phyloP scores from a whole-genome alignment of 352 stramenopile genomes.

The Phytopythium cucurbitacearum region DNA sequence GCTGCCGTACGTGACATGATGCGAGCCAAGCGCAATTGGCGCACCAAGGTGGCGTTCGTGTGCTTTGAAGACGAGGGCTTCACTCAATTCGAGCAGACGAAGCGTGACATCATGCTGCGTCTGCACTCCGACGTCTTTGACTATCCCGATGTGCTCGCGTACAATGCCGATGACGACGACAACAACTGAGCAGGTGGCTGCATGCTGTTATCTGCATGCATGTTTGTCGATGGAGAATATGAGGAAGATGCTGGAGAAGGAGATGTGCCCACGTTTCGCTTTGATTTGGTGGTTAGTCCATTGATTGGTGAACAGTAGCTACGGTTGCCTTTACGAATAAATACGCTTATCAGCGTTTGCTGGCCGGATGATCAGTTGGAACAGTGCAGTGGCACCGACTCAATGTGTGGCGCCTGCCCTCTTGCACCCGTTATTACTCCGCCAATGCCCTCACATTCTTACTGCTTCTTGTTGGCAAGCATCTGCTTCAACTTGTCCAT shows the following conservation, averaged over 20 bases:
- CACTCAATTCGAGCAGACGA: constrained; percentile 26
- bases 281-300: too few relatives aligned
- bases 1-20: constrained; percentile 38
- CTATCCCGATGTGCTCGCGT: constrained; percentile 11
- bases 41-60: constrained; percentile 41
- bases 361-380: background rate
- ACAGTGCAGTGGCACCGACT: background rate
- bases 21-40: constrained; percentile 23
- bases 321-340: too few relatives aligned
- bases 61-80: constrained; percentile 40
- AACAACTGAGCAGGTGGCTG: background rate
- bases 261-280: too few relatives aligned
- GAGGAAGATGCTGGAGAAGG: too few relatives aligned
- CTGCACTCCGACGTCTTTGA: constrained; percentile 13
- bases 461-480: constrained; percentile 19
- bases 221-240: too few relatives aligned
- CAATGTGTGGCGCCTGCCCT: too few relatives aligned
- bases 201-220: background rate
- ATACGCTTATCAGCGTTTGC: background rate
- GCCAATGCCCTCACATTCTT: background rate
- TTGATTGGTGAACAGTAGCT: too few relatives aligned
- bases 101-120: constrained; percentile 4
- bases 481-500: constrained; percentile 33
- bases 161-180: constrained; percentile 1
- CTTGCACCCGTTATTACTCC: too few relatives aligned